Evolutionary conservation across 2,329 filamentous ascomycete species (phyloP).

Genomic region (Fusarium siculi): DNA sequence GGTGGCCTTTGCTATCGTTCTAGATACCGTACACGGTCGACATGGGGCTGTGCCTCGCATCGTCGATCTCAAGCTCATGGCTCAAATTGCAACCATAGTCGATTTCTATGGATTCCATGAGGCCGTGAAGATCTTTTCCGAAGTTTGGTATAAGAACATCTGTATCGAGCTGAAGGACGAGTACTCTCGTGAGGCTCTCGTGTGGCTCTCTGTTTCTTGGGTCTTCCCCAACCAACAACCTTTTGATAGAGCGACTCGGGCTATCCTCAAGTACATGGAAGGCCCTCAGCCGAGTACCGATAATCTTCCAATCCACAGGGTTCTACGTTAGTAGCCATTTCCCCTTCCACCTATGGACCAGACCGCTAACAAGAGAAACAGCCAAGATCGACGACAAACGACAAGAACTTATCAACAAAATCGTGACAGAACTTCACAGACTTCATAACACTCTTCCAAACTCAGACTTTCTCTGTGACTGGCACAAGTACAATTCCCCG

Average conservation of each 20-base stretch:
- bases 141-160: neutral
- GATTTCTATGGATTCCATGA: constrained; percentile 16
- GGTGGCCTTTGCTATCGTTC: neutral
- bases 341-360: neutral
- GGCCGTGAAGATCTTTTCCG: neutral
- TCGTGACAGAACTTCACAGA: rapidly evolving
- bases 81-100: neutral
- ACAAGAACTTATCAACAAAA: neutral
- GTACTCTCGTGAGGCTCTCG: neutral
- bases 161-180: neutral
- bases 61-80: neutral
- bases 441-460: neutral
- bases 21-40: constrained; percentile 8
- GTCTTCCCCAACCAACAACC: rapidly evolving
- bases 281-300: neutral
- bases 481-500: neutral
- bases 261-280: neutral
- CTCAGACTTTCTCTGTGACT: neutral
- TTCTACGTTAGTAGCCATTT: neutral
- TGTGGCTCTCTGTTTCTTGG: neutral
- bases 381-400: neutral
- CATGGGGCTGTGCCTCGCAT: neutral
- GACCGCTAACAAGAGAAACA: neutral
- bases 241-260: rapidly evolving
- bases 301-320: neutral